These are phyloP conservation scores for Chenopodium berlandieri DNA, from an alignment of 148 eudicot species.

Conservation along the genomic window DNA sequence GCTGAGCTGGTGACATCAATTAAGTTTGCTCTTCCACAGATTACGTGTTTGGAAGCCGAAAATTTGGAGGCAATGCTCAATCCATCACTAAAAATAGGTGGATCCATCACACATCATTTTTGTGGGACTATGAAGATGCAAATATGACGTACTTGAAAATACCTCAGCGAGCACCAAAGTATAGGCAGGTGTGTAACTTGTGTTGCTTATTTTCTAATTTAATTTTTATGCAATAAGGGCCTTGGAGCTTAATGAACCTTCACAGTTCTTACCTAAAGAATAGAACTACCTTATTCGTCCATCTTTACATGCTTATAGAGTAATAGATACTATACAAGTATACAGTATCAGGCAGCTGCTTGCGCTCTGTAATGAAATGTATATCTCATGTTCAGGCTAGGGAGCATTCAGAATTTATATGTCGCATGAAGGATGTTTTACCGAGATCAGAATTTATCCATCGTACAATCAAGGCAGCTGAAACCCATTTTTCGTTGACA, in stretches of 20 bases:
- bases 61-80: constrained; percentile 97
- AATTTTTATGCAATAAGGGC: not conserved
- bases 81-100: constrained; percentile 82
- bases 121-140: constrained; percentile 74
- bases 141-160: constrained; percentile 79
- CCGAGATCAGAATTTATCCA: constrained; percentile 57
- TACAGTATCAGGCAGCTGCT: not conserved
- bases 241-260: not conserved
- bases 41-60: constrained; percentile 76
- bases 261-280: not conserved
- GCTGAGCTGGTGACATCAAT: not conserved
- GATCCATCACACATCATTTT: constrained; percentile 92
- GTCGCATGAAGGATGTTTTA: constrained; percentile 74
- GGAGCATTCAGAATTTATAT: constrained; percentile 70
- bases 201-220: not conserved
- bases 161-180: constrained; percentile 74
- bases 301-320: not conserved
- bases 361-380: not conserved
- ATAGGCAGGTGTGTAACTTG: constrained; percentile 51
- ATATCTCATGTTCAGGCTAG: constrained; percentile 49
- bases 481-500: constrained; percentile 45
- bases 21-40: constrained; percentile 37
- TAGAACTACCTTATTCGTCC: not conserved
- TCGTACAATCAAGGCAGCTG: constrained; percentile 50
- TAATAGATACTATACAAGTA: not conserved